Evolutionary conservation across 306 rosid genomes (phyloP).

Genomic region (Vicia villosa): DNA sequence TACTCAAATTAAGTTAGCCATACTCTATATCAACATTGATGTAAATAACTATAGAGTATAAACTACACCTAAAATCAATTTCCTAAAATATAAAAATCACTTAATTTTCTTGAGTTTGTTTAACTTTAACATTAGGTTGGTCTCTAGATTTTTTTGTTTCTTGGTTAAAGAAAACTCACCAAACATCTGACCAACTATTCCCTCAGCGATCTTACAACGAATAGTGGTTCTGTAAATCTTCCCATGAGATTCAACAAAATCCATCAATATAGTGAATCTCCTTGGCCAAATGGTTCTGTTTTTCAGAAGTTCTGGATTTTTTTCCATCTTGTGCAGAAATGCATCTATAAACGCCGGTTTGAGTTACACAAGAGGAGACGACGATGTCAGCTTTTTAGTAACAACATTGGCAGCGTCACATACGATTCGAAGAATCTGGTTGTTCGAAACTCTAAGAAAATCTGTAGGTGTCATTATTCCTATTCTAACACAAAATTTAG

Average conservation of each 20-base stretch:
- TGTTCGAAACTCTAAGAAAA: too few species aligned
- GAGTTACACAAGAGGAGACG: too few species aligned
- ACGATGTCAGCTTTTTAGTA: too few species aligned
- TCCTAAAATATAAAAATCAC: conserved; percentile 14
- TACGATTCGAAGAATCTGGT: too few species aligned
- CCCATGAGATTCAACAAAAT: conserved; percentile 38
- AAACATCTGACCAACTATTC: conserved; percentile 46
- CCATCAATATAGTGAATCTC: conserved; percentile 44
- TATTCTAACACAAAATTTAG: too few species aligned
- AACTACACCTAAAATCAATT: neutral
- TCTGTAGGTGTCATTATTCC: too few species aligned
- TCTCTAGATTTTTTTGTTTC: conserved; percentile 44
- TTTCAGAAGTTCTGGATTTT: too few species aligned
- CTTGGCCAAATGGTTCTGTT: conserved; percentile 45
- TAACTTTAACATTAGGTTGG: conserved; percentile 38
- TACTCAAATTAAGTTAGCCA: neutral
- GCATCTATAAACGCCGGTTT: too few species aligned
- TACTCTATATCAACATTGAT: conserved; percentile 1
- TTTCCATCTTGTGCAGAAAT: too few species aligned
- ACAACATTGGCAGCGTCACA: too few species aligned
- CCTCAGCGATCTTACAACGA: too few species aligned
- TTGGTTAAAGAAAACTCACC: conserved; percentile 50
- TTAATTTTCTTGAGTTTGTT: conserved; percentile 46
- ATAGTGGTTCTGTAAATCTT: conserved; percentile 45
- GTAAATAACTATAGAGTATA: conserved; percentile 15